These are phyloP conservation scores for Cystofilobasidium macerans DNA, from an alignment of 768 basidiomycete species.

Conservation along the genomic window DNA sequence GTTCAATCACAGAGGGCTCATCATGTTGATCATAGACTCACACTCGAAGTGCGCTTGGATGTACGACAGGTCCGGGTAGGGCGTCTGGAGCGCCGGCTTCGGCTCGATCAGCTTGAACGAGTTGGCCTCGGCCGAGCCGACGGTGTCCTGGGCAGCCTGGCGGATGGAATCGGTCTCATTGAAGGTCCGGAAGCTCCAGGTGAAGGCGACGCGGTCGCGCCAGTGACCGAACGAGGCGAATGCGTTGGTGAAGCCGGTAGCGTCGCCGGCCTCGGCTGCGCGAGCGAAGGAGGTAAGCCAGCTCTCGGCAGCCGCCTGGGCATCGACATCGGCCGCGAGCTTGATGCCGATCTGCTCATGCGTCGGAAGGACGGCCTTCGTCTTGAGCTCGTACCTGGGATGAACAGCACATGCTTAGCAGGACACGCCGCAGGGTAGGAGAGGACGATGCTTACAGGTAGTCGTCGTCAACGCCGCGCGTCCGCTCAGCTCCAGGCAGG, in stretches of 20 bases:
- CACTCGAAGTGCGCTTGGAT: slow-evolving; percentile 51
- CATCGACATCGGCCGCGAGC: neutral
- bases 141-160: slow-evolving; percentile 19
- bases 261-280: neutral
- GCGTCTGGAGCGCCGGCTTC: slow-evolving; percentile 27
- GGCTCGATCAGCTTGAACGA: slow-evolving; percentile 27
- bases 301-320: neutral
- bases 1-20: slow-evolving; percentile 26
- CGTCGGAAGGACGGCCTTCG: neutral
- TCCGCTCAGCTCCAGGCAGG: neutral
- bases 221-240: slow-evolving; percentile 35
- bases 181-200: slow-evolving; percentile 56
- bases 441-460: neutral
- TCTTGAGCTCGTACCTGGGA: neutral
- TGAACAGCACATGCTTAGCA: too few relatives aligned
- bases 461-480: neutral
- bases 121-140: neutral
- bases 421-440: neutral
- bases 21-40: slow-evolving; percentile 30
- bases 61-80: slow-evolving; percentile 46
- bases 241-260: neutral
- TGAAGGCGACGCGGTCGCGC: slow-evolving; percentile 54
- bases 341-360: slow-evolving; percentile 1
- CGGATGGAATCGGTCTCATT: slow-evolving; percentile 42
- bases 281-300: neutral